Evolutionary conservation across 2,329 filamentous ascomycete species (phyloP), one percentile per base, ranked within the genome.

Genomic region (Aureobasidium sp.): DNA sequence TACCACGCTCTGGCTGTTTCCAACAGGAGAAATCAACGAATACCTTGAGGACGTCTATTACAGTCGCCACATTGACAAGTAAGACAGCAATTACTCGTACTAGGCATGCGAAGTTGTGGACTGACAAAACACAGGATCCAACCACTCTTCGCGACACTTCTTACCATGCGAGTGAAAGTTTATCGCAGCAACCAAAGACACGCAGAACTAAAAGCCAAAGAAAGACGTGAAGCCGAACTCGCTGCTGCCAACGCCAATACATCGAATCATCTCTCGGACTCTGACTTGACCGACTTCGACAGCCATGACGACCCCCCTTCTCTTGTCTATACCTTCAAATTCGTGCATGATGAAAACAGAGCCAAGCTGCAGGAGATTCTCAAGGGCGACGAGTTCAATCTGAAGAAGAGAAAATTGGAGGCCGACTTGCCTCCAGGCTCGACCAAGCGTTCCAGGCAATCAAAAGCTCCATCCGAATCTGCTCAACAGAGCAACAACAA

Each of bases 201-300:
- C 42, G 29, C 29, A 37, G 55, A 36, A 37, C 42, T 44, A 29
- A 57, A 57, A 12, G 20, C 15, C n/a, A 47, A 27, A n/a, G 31
- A 48, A 29, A 42, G 7, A 17, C 41, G 27, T 29, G 53, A 57
- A 45, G 41, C 41, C 5, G 39, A 27, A 22, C n/a, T 14, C 20
- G 53, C 53, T 57, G 41, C 42, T 14, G 55, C 41, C 14, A 37
- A 31, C 22, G 22, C 31, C 15, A 34, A 3, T n/a, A 51, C 47
- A 20, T 31, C 15, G 9, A 15, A 34, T 5, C 14, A 20, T 56
- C 45, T 34, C 9, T 34, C 31, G n/a, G 45, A 41, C 17, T 49
- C 44, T 17, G 45, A 49, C 7, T 34, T 60, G 36, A 60, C 57
- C n/a, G 57, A 60, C 7, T 60, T 60, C 11, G 44, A 47, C 44